Conservation (phyloP, 306 rosid genomes). For the Acacia crassicarpa region DNA sequence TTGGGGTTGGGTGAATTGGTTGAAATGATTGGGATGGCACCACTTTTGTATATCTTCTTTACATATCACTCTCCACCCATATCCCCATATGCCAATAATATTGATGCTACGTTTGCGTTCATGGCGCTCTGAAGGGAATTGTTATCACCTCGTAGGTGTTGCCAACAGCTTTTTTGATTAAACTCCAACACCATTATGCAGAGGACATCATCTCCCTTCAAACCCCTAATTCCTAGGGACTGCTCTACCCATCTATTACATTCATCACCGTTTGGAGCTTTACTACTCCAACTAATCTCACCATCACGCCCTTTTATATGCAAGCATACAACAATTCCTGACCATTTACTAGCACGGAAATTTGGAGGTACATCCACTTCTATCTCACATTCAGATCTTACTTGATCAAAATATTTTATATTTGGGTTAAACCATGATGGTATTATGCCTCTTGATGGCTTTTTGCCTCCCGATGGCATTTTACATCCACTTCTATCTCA, state of each 20-base stretch:
- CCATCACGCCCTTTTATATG: rapidly evolving
- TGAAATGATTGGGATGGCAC: background rate
- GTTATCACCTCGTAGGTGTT: too few species aligned
- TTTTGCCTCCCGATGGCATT: too few species aligned
- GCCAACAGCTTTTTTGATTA: too few species aligned
- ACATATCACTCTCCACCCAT: background rate
- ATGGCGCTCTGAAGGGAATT: too few species aligned
- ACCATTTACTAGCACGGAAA: background rate
- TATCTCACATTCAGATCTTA: background rate
- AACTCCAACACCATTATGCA: too few species aligned
- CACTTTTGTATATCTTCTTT: background rate
- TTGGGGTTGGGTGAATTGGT: background rate
- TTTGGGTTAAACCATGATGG: background rate
- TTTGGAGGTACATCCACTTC: background rate
- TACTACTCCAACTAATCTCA: background rate
- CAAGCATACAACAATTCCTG: background rate
- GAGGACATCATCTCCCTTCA: too few species aligned
- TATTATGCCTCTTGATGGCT: too few species aligned
- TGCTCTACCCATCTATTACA: too few species aligned
- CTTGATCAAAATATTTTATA: too few species aligned
- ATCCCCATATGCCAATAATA: too few species aligned
- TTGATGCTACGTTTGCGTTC: rapidly evolving
- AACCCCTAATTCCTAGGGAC: too few species aligned
- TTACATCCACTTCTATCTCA: background rate
- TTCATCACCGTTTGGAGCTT: too few species aligned